phyloP scores from a whole-genome alignment of 2,329 filamentous ascomycete genomes.

The Paecilomyces variotii region DNA sequence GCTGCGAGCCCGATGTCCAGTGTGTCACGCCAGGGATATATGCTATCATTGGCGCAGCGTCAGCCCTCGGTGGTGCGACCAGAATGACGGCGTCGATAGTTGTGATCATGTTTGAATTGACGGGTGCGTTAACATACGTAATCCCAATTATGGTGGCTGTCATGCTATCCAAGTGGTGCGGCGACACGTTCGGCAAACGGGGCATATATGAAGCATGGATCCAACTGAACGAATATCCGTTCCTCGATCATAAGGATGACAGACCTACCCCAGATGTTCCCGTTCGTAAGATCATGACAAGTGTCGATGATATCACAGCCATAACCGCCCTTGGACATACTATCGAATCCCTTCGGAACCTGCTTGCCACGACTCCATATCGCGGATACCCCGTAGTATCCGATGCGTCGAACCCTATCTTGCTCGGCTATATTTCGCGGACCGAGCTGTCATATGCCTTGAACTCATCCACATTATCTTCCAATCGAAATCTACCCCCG shows the following conservation, averaged over 20 bases:
- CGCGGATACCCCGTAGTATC: conserved; percentile 88
- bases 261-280: conserved; percentile 70
- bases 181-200: conserved; percentile 83
- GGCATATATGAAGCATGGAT: conserved; percentile 99
- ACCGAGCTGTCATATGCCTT: conserved; percentile 82
- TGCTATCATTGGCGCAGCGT: conserved; percentile 90
- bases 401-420: conserved; percentile 64
- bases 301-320: conserved; percentile 80
- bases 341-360: conserved; percentile 61
- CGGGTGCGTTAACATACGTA: conserved; percentile 89
- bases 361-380: conserved; percentile 68
- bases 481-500: conserved; percentile 46
- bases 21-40: conserved; percentile 95
- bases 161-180: conserved; percentile 97
- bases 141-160: conserved; percentile 98
- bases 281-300: conserved; percentile 84
- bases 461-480: conserved; percentile 47
- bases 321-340: conserved; percentile 85
- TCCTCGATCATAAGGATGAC: conserved; percentile 85
- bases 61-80: conserved; percentile 87
- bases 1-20: conserved; percentile 74
- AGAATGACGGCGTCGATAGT: conserved; percentile 97
- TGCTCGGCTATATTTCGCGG: conserved; percentile 90
- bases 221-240: conserved; percentile 89
- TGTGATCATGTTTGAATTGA: conserved; percentile 99